Evolutionary conservation across 2,329 filamentous ascomycete genomes (phyloP), one percentile per base, ranked within the genome.

Genomic region (Sclerotinia subarctica): DNA sequence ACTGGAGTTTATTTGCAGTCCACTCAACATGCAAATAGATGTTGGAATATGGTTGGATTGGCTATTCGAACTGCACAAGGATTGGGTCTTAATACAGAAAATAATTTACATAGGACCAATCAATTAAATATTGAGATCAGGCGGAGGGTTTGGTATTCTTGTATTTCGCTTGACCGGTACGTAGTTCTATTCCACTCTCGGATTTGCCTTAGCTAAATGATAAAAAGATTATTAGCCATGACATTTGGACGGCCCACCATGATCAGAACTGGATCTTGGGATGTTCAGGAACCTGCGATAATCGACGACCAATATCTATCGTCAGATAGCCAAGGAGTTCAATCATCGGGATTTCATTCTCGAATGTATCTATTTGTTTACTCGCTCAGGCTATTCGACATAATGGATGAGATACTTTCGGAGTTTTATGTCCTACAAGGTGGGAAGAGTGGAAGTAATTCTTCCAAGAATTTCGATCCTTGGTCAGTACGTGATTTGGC

Each of bases 241-340:
- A 75, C 72, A n/a, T 78, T 78, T 66, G 76, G 74, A 8, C 71
- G 74, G 6, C 72, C 76, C 10, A 64, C 71, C 1, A 71, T 75
- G 46, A 70, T 77, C 10, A 35, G 19, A 29, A 38, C 56, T 21
- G 57, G 44, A 66, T 59, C 64, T 35, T 66, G 56, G 53, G 17
- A 60, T 38, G 49, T 35, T 64, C 71, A 44, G 42, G 70, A 2
- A 67, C 60, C 26, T 53, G 66, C 68, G 0, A 51, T 69, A 0
- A 76, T 78, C 42, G 77, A 78, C 60, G 77, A 78, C 51, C 75
- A 78, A 65, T 73, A 73, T 46, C 56, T 78, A 0, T 72, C 70
- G 3, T 49, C 64, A 2, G 68, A 49, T 1, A 65, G 64, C 3
- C 72, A 77, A 59, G 76, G 72, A 13, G 29, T 17, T 1, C 76